phyloP scores from a whole-genome alignment of 176 grass and related monocot genomes.

The Hsuehochloa calcarea region DNA sequence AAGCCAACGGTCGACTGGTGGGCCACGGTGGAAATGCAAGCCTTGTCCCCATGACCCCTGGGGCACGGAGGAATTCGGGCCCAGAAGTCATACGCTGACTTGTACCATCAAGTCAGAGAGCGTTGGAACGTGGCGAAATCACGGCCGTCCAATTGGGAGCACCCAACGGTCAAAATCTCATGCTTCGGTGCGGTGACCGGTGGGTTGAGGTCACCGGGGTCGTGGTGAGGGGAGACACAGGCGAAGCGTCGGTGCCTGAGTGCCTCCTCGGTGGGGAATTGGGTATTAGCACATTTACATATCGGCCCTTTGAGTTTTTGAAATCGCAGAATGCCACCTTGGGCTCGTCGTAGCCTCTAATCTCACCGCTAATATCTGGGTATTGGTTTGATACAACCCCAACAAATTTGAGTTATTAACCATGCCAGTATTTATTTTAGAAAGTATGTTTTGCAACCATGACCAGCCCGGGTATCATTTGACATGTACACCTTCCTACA shows the following conservation, averaged over 20 bases:
- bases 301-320: accelerated
- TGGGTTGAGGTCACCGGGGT: not conserved
- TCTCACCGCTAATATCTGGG: not conserved
- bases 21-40: not conserved
- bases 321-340: not conserved
- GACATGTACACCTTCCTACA: not conserved
- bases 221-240: not conserved
- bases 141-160: not conserved
- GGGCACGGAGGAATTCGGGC: accelerated
- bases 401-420: not conserved
- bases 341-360: not conserved
- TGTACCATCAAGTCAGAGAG: not conserved
- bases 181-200: not conserved
- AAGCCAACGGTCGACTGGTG: slow-evolving; percentile 42
- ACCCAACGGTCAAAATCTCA: not conserved
- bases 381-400: not conserved
- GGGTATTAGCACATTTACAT: not conserved
- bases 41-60: not conserved
- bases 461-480: not conserved
- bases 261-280: not conserved
- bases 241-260: slow-evolving; percentile 12
- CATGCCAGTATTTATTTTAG: not conserved
- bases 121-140: not conserved
- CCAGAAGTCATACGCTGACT: not conserved
- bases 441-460: not conserved